phyloP scores from a whole-genome alignment of 208 protist genomes.

The Leishmania major region DNA sequence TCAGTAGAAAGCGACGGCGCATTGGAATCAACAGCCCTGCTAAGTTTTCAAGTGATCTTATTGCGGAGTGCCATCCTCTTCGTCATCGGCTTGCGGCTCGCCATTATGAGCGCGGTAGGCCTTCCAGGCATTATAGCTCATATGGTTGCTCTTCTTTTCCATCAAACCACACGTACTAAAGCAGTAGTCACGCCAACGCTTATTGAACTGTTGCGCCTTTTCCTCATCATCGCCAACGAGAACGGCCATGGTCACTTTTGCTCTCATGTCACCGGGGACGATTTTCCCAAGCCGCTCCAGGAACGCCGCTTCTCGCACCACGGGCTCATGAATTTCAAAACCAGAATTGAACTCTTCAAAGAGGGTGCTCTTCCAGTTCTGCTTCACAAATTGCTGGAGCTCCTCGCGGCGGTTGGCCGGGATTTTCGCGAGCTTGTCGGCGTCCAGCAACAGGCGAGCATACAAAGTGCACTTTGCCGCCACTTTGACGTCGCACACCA shows the following conservation, averaged over 20 bases:
- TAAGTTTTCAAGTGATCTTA: background rate
- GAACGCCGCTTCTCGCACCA: conserved; percentile 20
- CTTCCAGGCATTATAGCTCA: conserved; percentile 25
- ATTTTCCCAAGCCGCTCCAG: conserved; percentile 22
- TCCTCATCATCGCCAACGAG: conserved; percentile 29
- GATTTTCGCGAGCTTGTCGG: conserved; percentile 22
- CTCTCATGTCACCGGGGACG: conserved; percentile 32
- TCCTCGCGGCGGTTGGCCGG: conserved; percentile 17
- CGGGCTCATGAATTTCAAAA: conserved; percentile 7
- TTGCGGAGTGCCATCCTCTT: background rate
- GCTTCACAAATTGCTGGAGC: conserved; percentile 27
- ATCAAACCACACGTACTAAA: conserved; percentile 32
- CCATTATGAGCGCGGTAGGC: background rate
- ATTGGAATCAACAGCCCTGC: background rate
- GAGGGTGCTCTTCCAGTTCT: conserved; percentile 36
- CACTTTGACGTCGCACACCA: background rate
- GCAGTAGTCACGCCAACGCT: conserved; percentile 33
- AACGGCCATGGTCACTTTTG: conserved; percentile 18
- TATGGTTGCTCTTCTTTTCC: conserved; percentile 41
- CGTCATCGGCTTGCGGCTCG: background rate
- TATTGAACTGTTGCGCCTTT: conserved; percentile 37
- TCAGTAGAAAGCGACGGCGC: background rate
- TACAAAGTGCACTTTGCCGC: conserved; percentile 37
- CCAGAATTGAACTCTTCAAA: conserved; percentile 27
- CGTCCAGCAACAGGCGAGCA: conserved; percentile 30